Conservation (phyloP, 768 basidiomycete species). For the Pleurotus tuber-regium region DNA sequence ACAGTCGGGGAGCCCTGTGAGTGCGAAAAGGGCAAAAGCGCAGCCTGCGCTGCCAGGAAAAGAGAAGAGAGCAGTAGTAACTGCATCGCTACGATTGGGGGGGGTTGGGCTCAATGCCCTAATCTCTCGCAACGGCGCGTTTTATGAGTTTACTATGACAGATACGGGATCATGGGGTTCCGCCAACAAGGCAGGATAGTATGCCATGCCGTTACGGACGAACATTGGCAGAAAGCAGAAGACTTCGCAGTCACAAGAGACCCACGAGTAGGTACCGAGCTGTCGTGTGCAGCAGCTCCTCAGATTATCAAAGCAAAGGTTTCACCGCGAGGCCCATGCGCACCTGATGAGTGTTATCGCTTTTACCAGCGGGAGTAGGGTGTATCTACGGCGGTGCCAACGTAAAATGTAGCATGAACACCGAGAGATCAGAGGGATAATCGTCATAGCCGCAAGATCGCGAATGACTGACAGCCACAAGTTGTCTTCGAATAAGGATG, state of each 20-base stretch:
- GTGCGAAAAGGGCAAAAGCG: conserved; percentile 24
- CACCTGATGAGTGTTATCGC: conserved; percentile 1
- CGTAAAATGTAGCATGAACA: neutral
- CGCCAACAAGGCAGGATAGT: no score
- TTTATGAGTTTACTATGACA: no score
- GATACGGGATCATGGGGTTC: no score
- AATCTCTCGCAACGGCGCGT: neutral
- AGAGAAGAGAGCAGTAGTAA: conserved; percentile 4
- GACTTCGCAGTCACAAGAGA: conserved; percentile 3
- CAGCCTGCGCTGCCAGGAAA: conserved; percentile 8
- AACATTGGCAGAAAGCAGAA: neutral
- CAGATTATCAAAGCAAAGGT: neutral
- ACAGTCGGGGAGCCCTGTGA: no score
- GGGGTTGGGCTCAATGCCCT: neutral
- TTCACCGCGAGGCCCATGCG: conserved; percentile 3
- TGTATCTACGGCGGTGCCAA: conserved; percentile 10
- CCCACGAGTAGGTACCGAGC: conserved; percentile 4
- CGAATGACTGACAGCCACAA: conserved; percentile 1
- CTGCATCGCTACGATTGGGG: neutral
- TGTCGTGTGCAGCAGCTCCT: neutral
- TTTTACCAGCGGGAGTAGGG: conserved; percentile 5
- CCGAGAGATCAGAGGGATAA: neutral
- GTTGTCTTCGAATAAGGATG: neutral
- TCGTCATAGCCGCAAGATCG: neutral
- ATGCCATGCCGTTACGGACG: neutral